Percentiles rank a stretch among this genome's conserved stretches.
Conservation (phyloP, 2,329 filamentous ascomycete genomes). For the Knufia petricola region DNA sequence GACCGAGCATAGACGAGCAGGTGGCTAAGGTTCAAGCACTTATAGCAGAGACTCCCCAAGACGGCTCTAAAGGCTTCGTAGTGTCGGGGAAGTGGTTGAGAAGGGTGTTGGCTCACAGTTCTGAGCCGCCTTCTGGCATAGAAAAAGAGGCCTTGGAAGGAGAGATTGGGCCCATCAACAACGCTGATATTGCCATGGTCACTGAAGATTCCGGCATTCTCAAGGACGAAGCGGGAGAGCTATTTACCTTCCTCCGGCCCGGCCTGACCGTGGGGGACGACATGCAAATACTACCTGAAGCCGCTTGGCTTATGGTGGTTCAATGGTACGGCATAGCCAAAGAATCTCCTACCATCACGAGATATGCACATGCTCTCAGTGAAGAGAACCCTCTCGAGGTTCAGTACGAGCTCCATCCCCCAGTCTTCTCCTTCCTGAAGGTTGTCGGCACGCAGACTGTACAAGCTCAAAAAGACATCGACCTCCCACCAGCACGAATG, state of each 20-base stretch:
- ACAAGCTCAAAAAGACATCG: slow-evolving; percentile 51
- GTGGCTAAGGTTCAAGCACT: slow-evolving; percentile 61
- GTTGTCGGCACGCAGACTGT: slow-evolving; percentile 55
- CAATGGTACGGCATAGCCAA: slow-evolving; percentile 71
- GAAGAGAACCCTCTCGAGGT: slow-evolving; percentile 52
- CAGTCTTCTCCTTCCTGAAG: slow-evolving; percentile 75
- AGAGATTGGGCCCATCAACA: slow-evolving; percentile 73
- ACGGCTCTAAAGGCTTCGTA: slow-evolving; percentile 58
- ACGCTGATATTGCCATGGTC: slow-evolving; percentile 66
- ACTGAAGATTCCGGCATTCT: slow-evolving; percentile 34
- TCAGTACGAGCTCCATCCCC: slow-evolving; percentile 74
- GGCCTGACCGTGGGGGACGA: slow-evolving; percentile 56
- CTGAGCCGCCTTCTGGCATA: slow-evolving; percentile 47
- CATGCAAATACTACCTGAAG: slow-evolving; percentile 65
- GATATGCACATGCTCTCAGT: slow-evolving; percentile 66
- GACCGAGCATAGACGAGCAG: slow-evolving; percentile 56
- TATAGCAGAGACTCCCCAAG: slow-evolving; percentile 37
- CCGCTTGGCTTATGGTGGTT: slow-evolving; percentile 72
- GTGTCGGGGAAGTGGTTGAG: slow-evolving; percentile 73
- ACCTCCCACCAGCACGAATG: slow-evolving; percentile 54
- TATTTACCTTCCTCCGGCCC: slow-evolving; percentile 63
- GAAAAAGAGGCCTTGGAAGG: slow-evolving; percentile 52
- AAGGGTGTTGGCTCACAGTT: slow-evolving; percentile 57
- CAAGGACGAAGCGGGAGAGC: slow-evolving; percentile 37
- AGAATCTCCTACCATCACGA: slow-evolving; percentile 60